These are phyloP conservation scores for Fusarium sp. DNA, from an alignment of 2,329 filamentous ascomycete species.

Conservation along the genomic window DNA sequence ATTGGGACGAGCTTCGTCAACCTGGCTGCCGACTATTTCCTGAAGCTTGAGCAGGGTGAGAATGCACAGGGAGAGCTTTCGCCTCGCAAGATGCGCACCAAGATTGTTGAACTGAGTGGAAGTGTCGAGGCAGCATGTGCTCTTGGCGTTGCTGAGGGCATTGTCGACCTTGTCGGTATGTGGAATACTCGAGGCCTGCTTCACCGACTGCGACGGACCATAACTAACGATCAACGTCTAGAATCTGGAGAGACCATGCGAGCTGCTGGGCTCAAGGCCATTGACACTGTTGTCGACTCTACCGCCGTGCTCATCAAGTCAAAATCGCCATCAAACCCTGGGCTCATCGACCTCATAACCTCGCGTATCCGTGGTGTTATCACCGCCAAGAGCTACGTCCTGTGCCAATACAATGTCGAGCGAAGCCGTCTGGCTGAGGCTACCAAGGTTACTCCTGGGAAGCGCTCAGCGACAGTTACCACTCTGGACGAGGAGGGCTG, in stretches of 20 bases:
- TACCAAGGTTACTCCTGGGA: conserved; percentile 85
- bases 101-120: conserved; percentile 92
- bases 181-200: conserved; percentile 37
- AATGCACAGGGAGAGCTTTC: conserved; percentile 48
- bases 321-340: conserved; percentile 79
- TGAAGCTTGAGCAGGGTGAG: conserved; percentile 70
- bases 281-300: conserved; percentile 90
- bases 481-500: conserved; percentile 86
- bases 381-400: conserved; percentile 89
- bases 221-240: conserved; percentile 47
- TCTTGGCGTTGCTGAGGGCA: conserved; percentile 92
- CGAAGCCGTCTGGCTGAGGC: conserved; percentile 72
- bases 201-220: background rate
- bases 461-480: conserved; percentile 92
- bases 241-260: conserved; percentile 99
- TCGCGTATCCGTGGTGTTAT: conserved; percentile 93
- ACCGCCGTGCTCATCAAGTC: conserved; percentile 93
- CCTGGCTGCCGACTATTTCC: conserved; percentile 84
- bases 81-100: conserved; percentile 73
- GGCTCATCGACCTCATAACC: conserved; percentile 83
- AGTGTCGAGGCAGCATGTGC: conserved; percentile 98
- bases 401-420: conserved; percentile 96
- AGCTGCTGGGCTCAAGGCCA: conserved; percentile 90
- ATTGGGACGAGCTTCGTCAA: conserved; percentile 95
- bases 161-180: conserved; percentile 95